Conservation (phyloP, 208 protist species). For the Herpetomonas tarakana region DNA sequence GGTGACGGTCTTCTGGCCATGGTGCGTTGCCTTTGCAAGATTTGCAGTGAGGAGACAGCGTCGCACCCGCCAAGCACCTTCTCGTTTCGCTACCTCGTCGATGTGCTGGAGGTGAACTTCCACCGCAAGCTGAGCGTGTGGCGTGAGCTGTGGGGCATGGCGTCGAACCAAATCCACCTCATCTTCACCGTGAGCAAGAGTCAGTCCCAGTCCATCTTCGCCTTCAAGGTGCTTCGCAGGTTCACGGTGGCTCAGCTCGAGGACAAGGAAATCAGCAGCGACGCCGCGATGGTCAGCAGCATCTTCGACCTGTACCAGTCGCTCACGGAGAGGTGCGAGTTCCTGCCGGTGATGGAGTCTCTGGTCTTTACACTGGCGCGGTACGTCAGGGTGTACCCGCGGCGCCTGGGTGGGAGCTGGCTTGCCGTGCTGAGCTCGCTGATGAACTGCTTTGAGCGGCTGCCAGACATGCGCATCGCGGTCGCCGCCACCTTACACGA, state of each 20-base stretch:
- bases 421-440: neutral
- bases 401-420: neutral
- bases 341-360: neutral
- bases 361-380: neutral
- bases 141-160: constrained; percentile 69
- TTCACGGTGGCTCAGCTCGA: neutral
- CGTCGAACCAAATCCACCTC: constrained; percentile 11
- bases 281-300: neutral
- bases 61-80: constrained; percentile 29
- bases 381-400: neutral
- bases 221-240: neutral
- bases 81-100: constrained; percentile 87
- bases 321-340: neutral
- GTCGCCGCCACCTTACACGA: neutral
- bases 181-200: neutral
- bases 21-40: constrained; percentile 57
- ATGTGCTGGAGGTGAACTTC: constrained; percentile 89
- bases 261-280: neutral
- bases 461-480: neutral
- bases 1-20: constrained; percentile 74
- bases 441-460: neutral
- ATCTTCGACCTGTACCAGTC: neutral
- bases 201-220: neutral
- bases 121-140: constrained; percentile 83
- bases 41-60: constrained; percentile 64